Evolutionary conservation across 257 asterid genomes (phyloP).

Genomic region (Lavandula angustifolia): DNA sequence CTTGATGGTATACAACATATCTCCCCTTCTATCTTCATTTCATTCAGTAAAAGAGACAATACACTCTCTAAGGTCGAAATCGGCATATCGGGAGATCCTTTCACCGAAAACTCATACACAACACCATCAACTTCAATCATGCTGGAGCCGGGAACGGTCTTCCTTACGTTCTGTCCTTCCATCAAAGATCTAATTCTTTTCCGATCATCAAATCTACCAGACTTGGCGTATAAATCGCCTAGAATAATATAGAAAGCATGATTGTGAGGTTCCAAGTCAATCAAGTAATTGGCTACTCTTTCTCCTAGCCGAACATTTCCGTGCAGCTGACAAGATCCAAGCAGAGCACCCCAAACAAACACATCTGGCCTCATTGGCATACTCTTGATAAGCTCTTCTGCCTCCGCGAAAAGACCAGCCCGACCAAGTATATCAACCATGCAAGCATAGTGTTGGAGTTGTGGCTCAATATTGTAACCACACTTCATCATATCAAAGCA

Average conservation of each 20-base stretch:
- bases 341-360: conserved; percentile 81
- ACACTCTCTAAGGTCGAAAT: conserved; percentile 40
- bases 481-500: conserved; percentile 51
- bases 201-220: conserved; percentile 56
- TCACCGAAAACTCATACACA: conserved; percentile 61
- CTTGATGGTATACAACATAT: conserved; percentile 3
- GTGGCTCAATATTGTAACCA: conserved; percentile 50
- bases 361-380: conserved; percentile 79
- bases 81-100: conserved; percentile 52
- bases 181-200: conserved; percentile 55
- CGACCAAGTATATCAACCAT: conserved; percentile 71
- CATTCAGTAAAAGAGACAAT: conserved; percentile 41
- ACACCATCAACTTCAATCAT: conserved; percentile 64
- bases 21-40: conserved; percentile 47
- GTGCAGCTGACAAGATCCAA: conserved; percentile 81
- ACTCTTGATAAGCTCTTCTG: conserved; percentile 52
- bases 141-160: conserved; percentile 70
- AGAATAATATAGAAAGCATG: conserved; percentile 70
- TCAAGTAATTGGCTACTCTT: conserved; percentile 53
- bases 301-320: conserved; percentile 64
- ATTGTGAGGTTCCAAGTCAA: conserved; percentile 58
- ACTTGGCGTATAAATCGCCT: conserved; percentile 70
- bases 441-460: conserved; percentile 73
- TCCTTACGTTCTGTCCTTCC: conserved; percentile 53
- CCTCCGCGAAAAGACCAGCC: conserved; percentile 69